Evolutionary conservation across 176 grass and related monocot genomes (phyloP).

Genomic region (Ampelocalamus luodianensis): DNA sequence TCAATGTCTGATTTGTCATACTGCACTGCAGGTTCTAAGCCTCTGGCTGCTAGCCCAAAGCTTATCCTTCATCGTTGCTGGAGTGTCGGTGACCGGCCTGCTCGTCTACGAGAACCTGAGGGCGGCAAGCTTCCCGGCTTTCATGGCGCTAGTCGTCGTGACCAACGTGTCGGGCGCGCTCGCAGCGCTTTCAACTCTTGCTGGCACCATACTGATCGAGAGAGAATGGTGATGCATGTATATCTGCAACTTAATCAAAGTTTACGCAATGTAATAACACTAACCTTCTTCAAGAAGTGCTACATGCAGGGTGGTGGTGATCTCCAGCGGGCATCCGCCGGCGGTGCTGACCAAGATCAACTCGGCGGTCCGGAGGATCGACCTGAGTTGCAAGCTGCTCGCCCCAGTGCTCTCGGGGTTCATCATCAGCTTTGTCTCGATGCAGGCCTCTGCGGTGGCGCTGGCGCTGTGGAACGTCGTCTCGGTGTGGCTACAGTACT

Average conservation of each 20-base stretch:
- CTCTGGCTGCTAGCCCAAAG: constrained; percentile 75
- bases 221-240: constrained; percentile 67
- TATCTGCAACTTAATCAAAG: not conserved
- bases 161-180: constrained; percentile 80
- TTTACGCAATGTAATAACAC: too few relatives aligned
- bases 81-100: constrained; percentile 57
- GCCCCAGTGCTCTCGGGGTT: constrained; percentile 80
- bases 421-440: constrained; percentile 83
- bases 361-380: constrained; percentile 85
- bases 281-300: not conserved
- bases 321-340: constrained; percentile 49
- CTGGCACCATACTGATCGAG: constrained; percentile 87
- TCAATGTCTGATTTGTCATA: too few relatives aligned
- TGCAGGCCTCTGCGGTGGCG: constrained; percentile 66
- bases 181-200: constrained; percentile 80
- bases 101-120: constrained; percentile 56
- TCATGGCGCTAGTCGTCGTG: constrained; percentile 60
- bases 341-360: constrained; percentile 78
- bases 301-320: constrained; percentile 82
- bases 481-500: constrained; percentile 75
- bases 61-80: constrained; percentile 73
- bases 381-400: constrained; percentile 87
- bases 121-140: constrained; percentile 41
- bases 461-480: constrained; percentile 70
- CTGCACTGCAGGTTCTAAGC: constrained; percentile 56